Evolutionary conservation across 2,329 filamentous ascomycete species (phyloP), one percentile per base, ranked within the genome.

Genomic region (Fusarium pseudocircinatum): DNA sequence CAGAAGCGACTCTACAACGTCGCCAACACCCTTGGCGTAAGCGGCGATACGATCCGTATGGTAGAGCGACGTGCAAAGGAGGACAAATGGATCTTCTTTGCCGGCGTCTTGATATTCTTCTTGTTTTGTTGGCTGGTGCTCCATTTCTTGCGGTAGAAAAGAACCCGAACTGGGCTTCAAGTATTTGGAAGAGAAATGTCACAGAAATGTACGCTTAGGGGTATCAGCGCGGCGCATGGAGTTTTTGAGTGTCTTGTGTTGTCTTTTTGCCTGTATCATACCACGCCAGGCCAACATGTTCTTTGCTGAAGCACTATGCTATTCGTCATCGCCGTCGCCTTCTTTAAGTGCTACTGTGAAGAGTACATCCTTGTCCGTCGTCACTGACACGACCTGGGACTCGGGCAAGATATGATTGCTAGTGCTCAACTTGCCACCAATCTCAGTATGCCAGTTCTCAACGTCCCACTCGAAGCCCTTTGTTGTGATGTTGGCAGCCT

Each of bases 1-100:
- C 96, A 99, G 83, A 92, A 92, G 81, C 91, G 91, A 80, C 86
- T 99, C 56, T 98, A 98, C 80, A 96, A 90, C 77, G 95, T 98
- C 26, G 96, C 94, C 12, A 98, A 97, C 80, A 98, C 96, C 28
- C 84, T 99, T 53, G 96, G 96, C 1, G 89, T 99, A 67, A 97
- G 93, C 79, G 95, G 96, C 26, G 96, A 98, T 81, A 99, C 96
- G 4, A 99, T 99, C 74, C 91, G 96, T 52, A 98, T 96, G 94
- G 93, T 99, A 46, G 96, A 98, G 84, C 85, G 96, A 76, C 88
- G 96, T 71, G 95, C 96, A 57, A 93, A 91, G 82, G 93, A 98
- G 85, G 96, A 99, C 82, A 98, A 98, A 84, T 98, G 95, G 95
- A 97, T 99, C 40, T 99, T 99, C 82, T 93, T 93, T 88, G 93